Conservation (phyloP, 805 yeast species). For the Saccharomyces kudriavzevii region DNA sequence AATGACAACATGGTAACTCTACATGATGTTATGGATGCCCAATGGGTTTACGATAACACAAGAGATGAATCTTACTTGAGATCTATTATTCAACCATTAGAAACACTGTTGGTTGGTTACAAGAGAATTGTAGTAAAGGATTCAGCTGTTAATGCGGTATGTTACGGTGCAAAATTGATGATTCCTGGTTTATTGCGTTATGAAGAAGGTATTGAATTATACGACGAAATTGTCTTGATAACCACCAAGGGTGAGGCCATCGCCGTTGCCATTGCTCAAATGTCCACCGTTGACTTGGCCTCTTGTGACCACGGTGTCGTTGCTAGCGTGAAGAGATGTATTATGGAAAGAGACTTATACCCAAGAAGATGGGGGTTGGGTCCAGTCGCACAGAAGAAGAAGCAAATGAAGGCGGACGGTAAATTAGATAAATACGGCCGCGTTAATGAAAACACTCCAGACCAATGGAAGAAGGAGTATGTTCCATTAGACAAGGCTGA, state of each 20-base stretch:
- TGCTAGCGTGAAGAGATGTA: constrained; percentile 97
- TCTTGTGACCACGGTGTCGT: constrained; percentile 97
- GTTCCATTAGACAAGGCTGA: constrained; percentile 58
- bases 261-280: constrained; percentile 96
- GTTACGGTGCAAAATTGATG: constrained; percentile 98
- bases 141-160: constrained; percentile 94
- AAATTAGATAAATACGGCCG: constrained; percentile 95
- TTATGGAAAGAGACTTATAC: constrained; percentile 98
- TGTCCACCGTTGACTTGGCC: constrained; percentile 95
- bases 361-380: constrained; percentile 99
- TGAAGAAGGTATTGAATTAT: constrained; percentile 94
- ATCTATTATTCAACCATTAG: constrained; percentile 89
- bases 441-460: constrained; percentile 88
- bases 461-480: constrained; percentile 80
- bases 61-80: constrained; percentile 94
- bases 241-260: constrained; percentile 99
- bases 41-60: constrained; percentile 94
- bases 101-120: constrained; percentile 86
- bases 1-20: constrained; percentile 86
- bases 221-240: constrained; percentile 95
- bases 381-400: constrained; percentile 97
- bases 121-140: constrained; percentile 93
- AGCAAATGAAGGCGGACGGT: constrained; percentile 94
- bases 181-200: constrained; percentile 96
- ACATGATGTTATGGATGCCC: constrained; percentile 97